Evolutionary conservation across 2,329 filamentous ascomycete species (phyloP).

Genomic region (Penicillium sp.): DNA sequence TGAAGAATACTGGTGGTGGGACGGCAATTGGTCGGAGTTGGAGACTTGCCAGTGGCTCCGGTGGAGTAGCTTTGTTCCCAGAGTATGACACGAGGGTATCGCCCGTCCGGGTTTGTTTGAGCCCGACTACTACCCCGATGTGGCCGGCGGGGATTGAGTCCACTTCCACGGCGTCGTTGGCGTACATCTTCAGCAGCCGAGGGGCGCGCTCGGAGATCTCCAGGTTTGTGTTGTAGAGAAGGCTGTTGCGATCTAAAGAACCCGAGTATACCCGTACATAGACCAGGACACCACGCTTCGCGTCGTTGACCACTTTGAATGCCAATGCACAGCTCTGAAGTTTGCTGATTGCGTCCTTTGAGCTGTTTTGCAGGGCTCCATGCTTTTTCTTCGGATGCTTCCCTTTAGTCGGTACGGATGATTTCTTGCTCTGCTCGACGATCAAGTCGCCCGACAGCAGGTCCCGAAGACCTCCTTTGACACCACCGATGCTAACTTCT

Average conservation of each 20-base stretch:
- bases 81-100: constrained; percentile 81
- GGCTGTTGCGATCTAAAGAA: constrained; percentile 65
- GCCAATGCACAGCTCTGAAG: constrained; percentile 67
- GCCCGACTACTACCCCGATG: constrained; percentile 86
- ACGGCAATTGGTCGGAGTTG: constrained; percentile 85
- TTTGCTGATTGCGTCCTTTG: constrained; percentile 49
- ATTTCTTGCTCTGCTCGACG: constrained; percentile 34
- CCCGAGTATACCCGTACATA: constrained; percentile 93
- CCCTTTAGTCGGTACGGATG: constrained; percentile 34
- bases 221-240: constrained; percentile 84
- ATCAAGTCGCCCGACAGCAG: constrained; percentile 48
- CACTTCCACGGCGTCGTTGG: constrained; percentile 79
- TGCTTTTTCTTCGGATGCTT: constrained; percentile 42
- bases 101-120: constrained; percentile 88
- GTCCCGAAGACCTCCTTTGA: constrained; percentile 52
- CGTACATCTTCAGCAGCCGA: constrained; percentile 83
- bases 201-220: constrained; percentile 74
- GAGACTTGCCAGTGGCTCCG: constrained; percentile 65
- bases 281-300: constrained; percentile 78
- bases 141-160: constrained; percentile 76
- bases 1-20: constrained; percentile 91
- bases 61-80: constrained; percentile 60
- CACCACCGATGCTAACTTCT: constrained; percentile 64
- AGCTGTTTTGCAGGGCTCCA: constrained; percentile 46
- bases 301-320: constrained; percentile 93